Base-by-base conservation (phyloP, 2,329 filamentous ascomycete genomes). In the Colletotrichum sp. region DNA sequence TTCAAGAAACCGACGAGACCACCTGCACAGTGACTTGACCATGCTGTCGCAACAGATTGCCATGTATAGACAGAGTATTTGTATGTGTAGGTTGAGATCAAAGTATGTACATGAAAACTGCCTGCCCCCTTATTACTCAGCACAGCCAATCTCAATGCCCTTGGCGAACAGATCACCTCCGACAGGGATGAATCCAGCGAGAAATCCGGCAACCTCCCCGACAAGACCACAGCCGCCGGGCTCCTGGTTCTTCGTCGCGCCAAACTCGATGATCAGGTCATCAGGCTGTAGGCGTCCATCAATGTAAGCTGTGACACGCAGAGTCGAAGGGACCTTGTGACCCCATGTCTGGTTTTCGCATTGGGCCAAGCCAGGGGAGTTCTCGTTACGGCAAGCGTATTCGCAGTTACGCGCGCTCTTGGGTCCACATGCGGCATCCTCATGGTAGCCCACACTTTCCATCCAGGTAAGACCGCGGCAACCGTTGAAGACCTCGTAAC, bases 291-390 rank as follows among this genome's bases (percentile, higher is more conserved):
- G 71, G 4, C 24, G 52, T 14, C 69, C 77, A 28, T 78, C 77
- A 21, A 75, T 69, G 71, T 78, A 78, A 10, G 76, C 67, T 39
- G 68, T 78, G 34, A 77, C 68, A 24, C 68, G 71, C 67, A 78
- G 61, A 18, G 68, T 66, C 48, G 76, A 74, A 18, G 77, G 77
- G 14, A 78, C 76, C 70, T 71, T 69, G 64, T 76, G 73, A 26
- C 73, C 77, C 73, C 71, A 78, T 4, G 68, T 70, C 10, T 68
- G 73, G 28, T 71, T 70, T 43, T 66, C 70, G 68, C 76, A 78
- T 68, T 78, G 74, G 7, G 68, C 74, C 68, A 66, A 9, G 13
- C 72, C 68, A 34, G 72, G 72, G 16, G 72, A 71, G 72, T 61
- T 52, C 67, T 66, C 72, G 7, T 71, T 74, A 43, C 68, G 72